Evolutionary conservation across 2,329 filamentous ascomycete species (phyloP), one percentile per base, ranked within the genome.

Genomic region (Aspergillus sclerotialis): DNA sequence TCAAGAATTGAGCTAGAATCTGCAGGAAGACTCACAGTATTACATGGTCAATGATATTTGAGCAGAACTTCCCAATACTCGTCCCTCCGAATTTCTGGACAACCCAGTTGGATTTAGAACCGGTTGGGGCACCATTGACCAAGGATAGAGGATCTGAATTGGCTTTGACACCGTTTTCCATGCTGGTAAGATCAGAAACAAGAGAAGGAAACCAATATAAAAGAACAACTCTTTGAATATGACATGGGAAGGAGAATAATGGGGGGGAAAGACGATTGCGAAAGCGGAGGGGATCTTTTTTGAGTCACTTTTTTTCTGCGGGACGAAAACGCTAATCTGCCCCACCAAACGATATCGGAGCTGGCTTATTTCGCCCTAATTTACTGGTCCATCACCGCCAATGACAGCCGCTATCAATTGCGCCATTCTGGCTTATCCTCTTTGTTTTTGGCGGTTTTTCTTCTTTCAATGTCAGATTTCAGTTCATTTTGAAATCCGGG

Each of bases 81-180:
- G 90, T 98, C 33, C 90, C 90, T 43, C 89, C 89, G 61, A 94
- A 94, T 64, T 95, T 95, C 61, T 94, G 88, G 32, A 95, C 84
- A 18, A 94, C 73, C 89, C 88, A 94, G 44, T 69, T 67, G 43
- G 55, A 53, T 32, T 48, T 45, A 8, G 40, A 40, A 42, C 44
- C 39, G 33, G 31, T 10, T 27, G 29, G 29, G 33, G 32, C 40
- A 37, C 35, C 32, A 38, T 44, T 46, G 36, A 38, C 28, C 19
- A 39, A 33, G 17, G 36, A 35, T n/a, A 40, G 31, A n/a, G 37
- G 28, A 30, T 42, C 40, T 12, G 35, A 25, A 25, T 43, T 35
- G 28, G 37, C 35, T 18, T 39, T 38, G 18, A 39, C 11, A 28
- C 30, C 34, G 27, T 26, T 28, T 31, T 45, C 44, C 48, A 50